These are phyloP conservation scores for Paecilomyces formosus DNA, from an alignment of 2,329 filamentous ascomycete genomes.

Conservation along the genomic window DNA sequence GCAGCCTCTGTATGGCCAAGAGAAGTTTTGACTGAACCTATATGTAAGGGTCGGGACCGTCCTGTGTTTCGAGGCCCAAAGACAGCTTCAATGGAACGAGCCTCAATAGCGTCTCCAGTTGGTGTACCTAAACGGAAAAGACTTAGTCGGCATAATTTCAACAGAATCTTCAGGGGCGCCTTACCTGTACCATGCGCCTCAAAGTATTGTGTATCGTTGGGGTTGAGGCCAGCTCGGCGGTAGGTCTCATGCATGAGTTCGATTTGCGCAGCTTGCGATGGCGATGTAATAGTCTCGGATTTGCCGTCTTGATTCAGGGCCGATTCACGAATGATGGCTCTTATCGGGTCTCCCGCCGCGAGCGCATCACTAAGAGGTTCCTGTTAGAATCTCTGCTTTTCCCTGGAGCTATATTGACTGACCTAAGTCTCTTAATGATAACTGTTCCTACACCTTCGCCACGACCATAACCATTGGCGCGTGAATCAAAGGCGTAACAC, in stretches of 20 bases:
- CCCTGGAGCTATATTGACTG: neutral
- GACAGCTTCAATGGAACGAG: neutral
- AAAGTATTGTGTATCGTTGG: conserved; percentile 1
- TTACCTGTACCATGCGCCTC: conserved; percentile 3
- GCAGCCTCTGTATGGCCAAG: conserved; percentile 8
- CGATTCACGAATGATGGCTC: conserved; percentile 2
- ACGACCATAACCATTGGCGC: conserved; percentile 12
- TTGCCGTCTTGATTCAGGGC: conserved; percentile 2
- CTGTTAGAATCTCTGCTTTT: neutral
- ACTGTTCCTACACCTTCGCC: conserved; percentile 12
- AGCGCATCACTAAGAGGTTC: neutral
- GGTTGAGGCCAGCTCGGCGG: neutral
- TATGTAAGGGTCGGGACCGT: neutral
- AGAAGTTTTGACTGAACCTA: neutral
- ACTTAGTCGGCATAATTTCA: neutral
- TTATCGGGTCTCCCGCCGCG: neutral
- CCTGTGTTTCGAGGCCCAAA: neutral
- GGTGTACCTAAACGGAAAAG: neutral
- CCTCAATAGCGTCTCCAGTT: neutral
- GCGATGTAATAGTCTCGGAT: neutral
- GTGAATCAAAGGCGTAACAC: conserved; percentile 8
- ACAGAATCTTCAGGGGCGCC: neutral
- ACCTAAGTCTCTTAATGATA: conserved; percentile 11
- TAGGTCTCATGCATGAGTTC: conserved; percentile 1
- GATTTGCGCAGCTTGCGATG: neutral